Evolutionary conservation across 306 rosid genomes (phyloP).

Genomic region (Phaseolus lunatus): DNA sequence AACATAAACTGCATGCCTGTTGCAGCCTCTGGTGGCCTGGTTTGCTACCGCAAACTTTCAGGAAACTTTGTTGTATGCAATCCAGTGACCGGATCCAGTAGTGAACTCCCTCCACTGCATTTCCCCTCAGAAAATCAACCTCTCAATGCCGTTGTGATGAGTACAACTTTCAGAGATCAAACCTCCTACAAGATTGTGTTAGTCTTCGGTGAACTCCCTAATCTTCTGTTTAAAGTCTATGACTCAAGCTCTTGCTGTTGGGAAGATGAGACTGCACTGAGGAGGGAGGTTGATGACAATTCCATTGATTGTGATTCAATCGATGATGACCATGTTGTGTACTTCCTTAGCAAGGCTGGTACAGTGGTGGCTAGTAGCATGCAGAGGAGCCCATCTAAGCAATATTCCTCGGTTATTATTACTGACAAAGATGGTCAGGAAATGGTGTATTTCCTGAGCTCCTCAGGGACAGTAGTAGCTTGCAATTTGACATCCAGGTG

Average conservation of each 20-base stretch:
- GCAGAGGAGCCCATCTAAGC: slow-evolving; percentile 96
- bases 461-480: slow-evolving; percentile 73
- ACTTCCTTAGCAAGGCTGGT: slow-evolving; percentile 89
- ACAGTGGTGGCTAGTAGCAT: slow-evolving; percentile 85
- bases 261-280: slow-evolving; percentile 66
- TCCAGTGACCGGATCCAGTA: slow-evolving; percentile 69
- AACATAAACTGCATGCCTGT: slow-evolving; percentile 74
- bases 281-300: slow-evolving; percentile 53
- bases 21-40: slow-evolving; percentile 85
- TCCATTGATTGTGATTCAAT: slow-evolving; percentile 57
- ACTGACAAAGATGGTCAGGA: slow-evolving; percentile 65
- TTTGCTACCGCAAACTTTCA: slow-evolving; percentile 69
- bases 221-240: slow-evolving; percentile 64
- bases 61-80: slow-evolving; percentile 72
- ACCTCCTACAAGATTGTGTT: slow-evolving; percentile 68
- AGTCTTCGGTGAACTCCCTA: slow-evolving; percentile 78
- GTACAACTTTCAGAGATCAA: slow-evolving; percentile 39
- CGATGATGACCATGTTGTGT: slow-evolving; percentile 74
- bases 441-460: slow-evolving; percentile 72
- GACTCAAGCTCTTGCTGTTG: slow-evolving; percentile 63
- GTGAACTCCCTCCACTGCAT: slow-evolving; percentile 68
- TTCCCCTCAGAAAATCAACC: slow-evolving; percentile 48
- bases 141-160: slow-evolving; percentile 88
- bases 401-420: slow-evolving; percentile 80
- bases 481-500: slow-evolving; percentile 69